Base-by-base conservation (phyloP, 2,329 filamentous ascomycete genomes). In the Tolypocladium album region DNA sequence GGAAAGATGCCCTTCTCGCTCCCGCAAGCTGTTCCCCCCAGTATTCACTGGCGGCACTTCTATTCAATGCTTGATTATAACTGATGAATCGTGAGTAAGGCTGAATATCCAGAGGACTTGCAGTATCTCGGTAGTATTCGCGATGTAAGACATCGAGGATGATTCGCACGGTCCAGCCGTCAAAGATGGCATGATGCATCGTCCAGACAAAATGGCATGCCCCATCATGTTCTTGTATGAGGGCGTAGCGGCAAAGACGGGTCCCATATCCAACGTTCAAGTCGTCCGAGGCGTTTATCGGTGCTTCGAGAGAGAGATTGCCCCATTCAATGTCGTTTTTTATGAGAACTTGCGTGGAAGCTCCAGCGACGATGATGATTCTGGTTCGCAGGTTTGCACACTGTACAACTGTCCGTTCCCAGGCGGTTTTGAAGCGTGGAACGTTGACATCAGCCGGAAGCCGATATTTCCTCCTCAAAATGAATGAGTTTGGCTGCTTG, bases 401-500 rank as follows among this genome's bases (percentile, higher is more conserved):
- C 4, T 50, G 24, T 7, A 13, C 13, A 20, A 60, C 20, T 1
- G 60, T 61, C n/a, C 27, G 20, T 36, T 65, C 63, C 72, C 70
- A 74, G 2, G 70, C 67, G 0, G 61, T 57, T 58, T 69, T 67
- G 62, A 73, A 71, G 0, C 59, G 61, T 15, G 43, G 27, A 56
- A 69, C 24, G 4, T 72, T 64, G 3, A 69, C 43, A 22, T 66
- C 34, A 1, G 17, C 34, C 0, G 64, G 42, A 2, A 71, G 63
- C 20, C 59, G 58, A 40, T 68, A 62, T 13, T 64, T 65, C 47
- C 67, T 64, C 38, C 68, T 66, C 0, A 70, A 67, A 8, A 75
- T 67, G 50, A 78, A 78, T 0, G 69, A 70, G 2, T 72, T 73
- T 0, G 58, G 60, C 1, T 64, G 56, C n/a, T 70, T 67, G 31